phyloP scores from a whole-genome alignment of 2,329 filamentous ascomycete genomes.

The Cladosporium sp. region DNA sequence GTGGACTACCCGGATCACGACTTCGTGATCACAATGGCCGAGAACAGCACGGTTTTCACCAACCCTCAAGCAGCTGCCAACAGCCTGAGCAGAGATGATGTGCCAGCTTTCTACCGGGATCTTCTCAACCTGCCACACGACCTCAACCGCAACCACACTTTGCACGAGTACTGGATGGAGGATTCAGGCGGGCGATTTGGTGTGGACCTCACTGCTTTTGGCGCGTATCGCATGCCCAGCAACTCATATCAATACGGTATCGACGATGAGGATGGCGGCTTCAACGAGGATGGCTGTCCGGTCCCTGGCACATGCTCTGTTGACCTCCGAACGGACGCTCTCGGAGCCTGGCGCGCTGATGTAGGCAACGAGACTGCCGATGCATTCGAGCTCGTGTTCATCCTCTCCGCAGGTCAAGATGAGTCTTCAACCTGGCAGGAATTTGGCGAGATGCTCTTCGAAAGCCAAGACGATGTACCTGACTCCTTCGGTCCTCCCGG shows the following conservation, averaged over 20 bases:
- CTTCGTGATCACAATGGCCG: constrained; percentile 50
- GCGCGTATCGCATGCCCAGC: constrained; percentile 52
- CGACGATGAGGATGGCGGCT: constrained; percentile 43
- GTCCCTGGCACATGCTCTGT: constrained; percentile 44
- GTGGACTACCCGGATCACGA: constrained; percentile 54
- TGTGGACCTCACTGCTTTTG: constrained; percentile 55
- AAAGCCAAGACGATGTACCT: constrained; percentile 49
- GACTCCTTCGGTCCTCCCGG: constrained; percentile 52
- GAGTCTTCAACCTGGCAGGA: constrained; percentile 59
- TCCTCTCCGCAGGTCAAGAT: constrained; percentile 56
- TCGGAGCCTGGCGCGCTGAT: constrained; percentile 53
- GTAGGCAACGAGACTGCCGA: constrained; percentile 52
- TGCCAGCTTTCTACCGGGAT: constrained; percentile 54
- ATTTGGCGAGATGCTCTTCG: constrained; percentile 57
- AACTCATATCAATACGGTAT: constrained; percentile 54
- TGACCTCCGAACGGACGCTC: constrained; percentile 52
- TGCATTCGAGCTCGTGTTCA: constrained; percentile 54
- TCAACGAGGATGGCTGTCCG: constrained; percentile 53
- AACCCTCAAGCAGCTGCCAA: constrained; percentile 51
- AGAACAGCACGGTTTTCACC: constrained; percentile 51
- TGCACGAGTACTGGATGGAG: constrained; percentile 61
- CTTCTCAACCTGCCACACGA: constrained; percentile 53
- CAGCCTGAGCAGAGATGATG: constrained; percentile 46
- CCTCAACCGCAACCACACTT: constrained; percentile 53
- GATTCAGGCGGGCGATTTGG: constrained; percentile 55